Conservation (phyloP, 805 yeast genomes). For the Millerozyma acaciae region DNA sequence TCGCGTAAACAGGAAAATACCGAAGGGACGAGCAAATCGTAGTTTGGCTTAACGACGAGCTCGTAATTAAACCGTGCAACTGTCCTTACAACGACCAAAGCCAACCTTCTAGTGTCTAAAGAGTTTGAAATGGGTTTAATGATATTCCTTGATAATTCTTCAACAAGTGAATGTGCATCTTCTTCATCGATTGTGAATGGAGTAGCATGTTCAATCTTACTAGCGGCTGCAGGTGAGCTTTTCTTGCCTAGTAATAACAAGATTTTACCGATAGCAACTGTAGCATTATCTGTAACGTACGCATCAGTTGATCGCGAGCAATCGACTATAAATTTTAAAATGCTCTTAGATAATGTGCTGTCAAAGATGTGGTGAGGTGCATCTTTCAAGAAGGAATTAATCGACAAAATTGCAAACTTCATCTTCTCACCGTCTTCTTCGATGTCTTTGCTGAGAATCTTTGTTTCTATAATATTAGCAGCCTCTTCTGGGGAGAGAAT, state of each 20-base stretch:
- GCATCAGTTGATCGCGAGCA: constrained; percentile 42
- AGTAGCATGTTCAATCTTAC: constrained; percentile 21
- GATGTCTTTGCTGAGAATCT: constrained; percentile 49
- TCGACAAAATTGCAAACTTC: constrained; percentile 61
- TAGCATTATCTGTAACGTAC: constrained; percentile 69
- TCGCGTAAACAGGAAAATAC: constrained; percentile 84
- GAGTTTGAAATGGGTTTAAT: constrained; percentile 59
- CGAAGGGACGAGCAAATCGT: constrained; percentile 60
- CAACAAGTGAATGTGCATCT: constrained; percentile 39
- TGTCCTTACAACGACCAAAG: constrained; percentile 74
- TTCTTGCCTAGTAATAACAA: constrained; percentile 49
- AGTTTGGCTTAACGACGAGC: constrained; percentile 46
- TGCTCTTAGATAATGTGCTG: constrained; percentile 46
- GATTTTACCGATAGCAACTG: constrained; percentile 78
- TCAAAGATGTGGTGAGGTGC: constrained; percentile 63
- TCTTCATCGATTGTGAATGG: constrained; percentile 41
- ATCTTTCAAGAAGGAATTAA: constrained; percentile 77
- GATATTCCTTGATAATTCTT: constrained; percentile 47
- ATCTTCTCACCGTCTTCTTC: constrained; percentile 40
- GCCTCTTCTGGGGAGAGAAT: constrained; percentile 66
- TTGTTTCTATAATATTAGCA: constrained; percentile 49
- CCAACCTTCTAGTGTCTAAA: constrained; percentile 71
- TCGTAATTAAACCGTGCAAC: constrained; percentile 59
- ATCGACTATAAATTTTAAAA: constrained; percentile 45
- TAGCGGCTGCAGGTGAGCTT: constrained; percentile 19